Evolutionary conservation across 2,329 filamentous ascomycete species (phyloP).

Genomic region (Allantophomopsis lycopodina): DNA sequence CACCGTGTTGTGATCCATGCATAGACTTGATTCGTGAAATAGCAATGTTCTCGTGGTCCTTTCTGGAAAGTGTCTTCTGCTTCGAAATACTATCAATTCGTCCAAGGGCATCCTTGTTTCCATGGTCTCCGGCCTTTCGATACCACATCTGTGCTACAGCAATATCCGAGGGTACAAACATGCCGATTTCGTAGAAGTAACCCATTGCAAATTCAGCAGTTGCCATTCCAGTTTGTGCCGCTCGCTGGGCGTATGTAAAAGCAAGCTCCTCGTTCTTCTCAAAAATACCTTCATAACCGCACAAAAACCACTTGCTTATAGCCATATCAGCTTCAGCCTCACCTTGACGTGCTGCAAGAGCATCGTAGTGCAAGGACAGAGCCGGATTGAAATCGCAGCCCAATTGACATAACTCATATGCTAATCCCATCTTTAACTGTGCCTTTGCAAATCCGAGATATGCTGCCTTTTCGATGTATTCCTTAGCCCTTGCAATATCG

Average conservation of each 20-base stretch:
- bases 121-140: conserved; percentile 72
- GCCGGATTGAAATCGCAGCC: conserved; percentile 92
- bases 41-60: conserved; percentile 86
- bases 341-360: conserved; percentile 79
- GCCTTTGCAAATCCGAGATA: conserved; percentile 94
- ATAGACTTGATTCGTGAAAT: conserved; percentile 77
- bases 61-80: conserved; percentile 72
- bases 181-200: conserved; percentile 95
- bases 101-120: conserved; percentile 75
- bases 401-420: conserved; percentile 86
- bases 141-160: conserved; percentile 83
- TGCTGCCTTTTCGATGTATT: conserved; percentile 92
- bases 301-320: conserved; percentile 97
- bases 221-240: conserved; percentile 65
- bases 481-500: conserved; percentile 59
- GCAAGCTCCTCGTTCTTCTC: conserved; percentile 92
- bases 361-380: conserved; percentile 89
- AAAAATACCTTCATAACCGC: conserved; percentile 84
- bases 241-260: conserved; percentile 80
- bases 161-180: conserved; percentile 74
- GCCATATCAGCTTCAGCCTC: conserved; percentile 90
- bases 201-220: conserved; percentile 95
- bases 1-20: conserved; percentile 54
- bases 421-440: conserved; percentile 92
- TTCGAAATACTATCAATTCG: conserved; percentile 75